Evolutionary conservation across 2,329 filamentous ascomycete species (phyloP).

Genomic region (Westerdykella aurantiaca): DNA sequence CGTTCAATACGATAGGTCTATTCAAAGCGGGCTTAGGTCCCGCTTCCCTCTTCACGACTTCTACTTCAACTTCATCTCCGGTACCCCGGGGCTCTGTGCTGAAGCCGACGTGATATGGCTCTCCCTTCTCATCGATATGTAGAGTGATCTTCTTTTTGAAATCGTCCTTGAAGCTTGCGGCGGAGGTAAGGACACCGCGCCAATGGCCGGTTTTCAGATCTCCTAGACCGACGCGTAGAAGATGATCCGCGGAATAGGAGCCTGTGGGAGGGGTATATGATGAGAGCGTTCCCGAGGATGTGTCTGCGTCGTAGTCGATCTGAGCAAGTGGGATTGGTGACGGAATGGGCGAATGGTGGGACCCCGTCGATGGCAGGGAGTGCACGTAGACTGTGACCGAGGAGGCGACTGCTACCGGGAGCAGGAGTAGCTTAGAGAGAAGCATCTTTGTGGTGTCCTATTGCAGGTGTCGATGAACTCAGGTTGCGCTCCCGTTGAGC

Average conservation of each 20-base stretch:
- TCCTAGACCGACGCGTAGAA: conserved; percentile 42
- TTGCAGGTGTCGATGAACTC: background rate
- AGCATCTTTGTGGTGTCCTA: conserved; percentile 28
- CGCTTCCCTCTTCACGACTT: conserved; percentile 34
- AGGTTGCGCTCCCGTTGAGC: background rate
- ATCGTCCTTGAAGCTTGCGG: conserved; percentile 38
- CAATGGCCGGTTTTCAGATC: conserved; percentile 36
- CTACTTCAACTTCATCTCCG: conserved; percentile 39
- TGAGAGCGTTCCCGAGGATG: conserved; percentile 28
- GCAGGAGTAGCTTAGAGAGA: conserved; percentile 30
- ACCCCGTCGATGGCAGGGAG: conserved; percentile 78
- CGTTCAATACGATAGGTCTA: conserved; percentile 52
- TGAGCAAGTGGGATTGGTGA: conserved; percentile 40
- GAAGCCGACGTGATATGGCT: conserved; percentile 44
- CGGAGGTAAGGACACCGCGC: conserved; percentile 44
- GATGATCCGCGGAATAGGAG: conserved; percentile 32
- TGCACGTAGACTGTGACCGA: conserved; percentile 49
- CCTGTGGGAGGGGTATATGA: conserved; percentile 35
- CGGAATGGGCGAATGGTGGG: conserved; percentile 52
- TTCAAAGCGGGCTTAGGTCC: conserved; percentile 44
- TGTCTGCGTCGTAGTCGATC: conserved; percentile 39
- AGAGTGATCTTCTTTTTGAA: conserved; percentile 42
- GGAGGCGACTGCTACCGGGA: conserved; percentile 36
- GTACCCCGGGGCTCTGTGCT: conserved; percentile 27
- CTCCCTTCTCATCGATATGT: conserved; percentile 40